Conservation (phyloP, 371 early-diverging fungal species). For the Apophysomyces elegans region DNA sequence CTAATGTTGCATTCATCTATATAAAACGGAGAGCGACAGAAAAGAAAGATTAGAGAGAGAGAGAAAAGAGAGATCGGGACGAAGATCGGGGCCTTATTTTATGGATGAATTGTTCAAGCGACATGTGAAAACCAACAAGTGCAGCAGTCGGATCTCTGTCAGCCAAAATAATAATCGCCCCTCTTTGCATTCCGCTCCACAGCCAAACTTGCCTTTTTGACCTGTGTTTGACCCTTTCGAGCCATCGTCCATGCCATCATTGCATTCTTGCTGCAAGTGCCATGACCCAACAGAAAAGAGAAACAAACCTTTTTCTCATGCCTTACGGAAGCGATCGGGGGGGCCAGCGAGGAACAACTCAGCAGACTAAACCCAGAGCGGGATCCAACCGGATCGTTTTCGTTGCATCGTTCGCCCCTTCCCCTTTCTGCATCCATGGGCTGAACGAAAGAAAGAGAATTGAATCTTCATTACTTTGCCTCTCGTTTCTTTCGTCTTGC, state of each 20-base stretch:
- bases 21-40: slow-evolving; percentile 4
- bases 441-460: no score
- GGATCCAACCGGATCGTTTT: background rate
- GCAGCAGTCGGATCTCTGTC: slow-evolving; percentile 4
- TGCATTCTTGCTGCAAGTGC: no score
- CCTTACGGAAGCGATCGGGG: no score
- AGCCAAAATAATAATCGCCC: background rate
- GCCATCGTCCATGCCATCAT: no score
- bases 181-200: background rate
- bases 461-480: no score
- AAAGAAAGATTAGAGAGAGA: background rate
- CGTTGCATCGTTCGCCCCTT: background rate
- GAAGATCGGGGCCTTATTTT: background rate
- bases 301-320: no score
- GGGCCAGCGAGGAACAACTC: background rate
- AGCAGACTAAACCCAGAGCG: slow-evolving; percentile 5
- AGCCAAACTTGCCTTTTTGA: background rate
- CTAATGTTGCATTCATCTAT: slow-evolving; percentile 1
- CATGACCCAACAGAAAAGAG: background rate
- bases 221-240: background rate
- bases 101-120: background rate
- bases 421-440: background rate
- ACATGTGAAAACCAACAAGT: slow-evolving; percentile 2
- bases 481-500: no score
- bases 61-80: background rate